These are phyloP conservation scores for Houttuynia cordata DNA, from an alignment of 164 flowering plant genomes.

Conservation along the genomic window DNA sequence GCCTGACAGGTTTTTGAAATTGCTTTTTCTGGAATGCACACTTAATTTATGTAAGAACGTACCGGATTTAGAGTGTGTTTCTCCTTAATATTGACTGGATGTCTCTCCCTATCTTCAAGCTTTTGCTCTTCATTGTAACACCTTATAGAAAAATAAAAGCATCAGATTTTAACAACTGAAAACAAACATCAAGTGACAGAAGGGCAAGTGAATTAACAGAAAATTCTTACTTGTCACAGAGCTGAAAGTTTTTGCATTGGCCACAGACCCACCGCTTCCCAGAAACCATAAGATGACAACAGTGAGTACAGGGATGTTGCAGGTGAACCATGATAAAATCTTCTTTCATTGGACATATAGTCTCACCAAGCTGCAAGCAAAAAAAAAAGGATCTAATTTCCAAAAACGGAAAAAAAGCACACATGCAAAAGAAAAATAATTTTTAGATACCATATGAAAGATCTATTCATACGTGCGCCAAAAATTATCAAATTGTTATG, in stretches of 20 bases:
- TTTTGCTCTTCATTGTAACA: conserved; percentile 73
- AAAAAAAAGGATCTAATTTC: not conserved
- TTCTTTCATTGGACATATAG: conserved; percentile 90
- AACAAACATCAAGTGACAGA: not conserved
- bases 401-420: not conserved
- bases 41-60: conserved; percentile 17
- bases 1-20: not conserved
- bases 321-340: conserved; percentile 99
- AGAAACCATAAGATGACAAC: conserved; percentile 74
- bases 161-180: not conserved
- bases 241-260: conserved; percentile 82
- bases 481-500: too few relatives aligned
- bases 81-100: conserved; percentile 74
- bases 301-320: conserved; percentile 82
- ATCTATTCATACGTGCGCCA: too few relatives aligned
- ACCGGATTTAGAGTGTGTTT: conserved; percentile 57
- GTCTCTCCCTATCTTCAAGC: conserved; percentile 78
- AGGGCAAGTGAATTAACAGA: not conserved
- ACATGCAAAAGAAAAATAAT: not conserved
- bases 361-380: conserved; percentile 75
- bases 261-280: conserved; percentile 87
- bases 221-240: conserved; percentile 77
- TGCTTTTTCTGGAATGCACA: not conserved
- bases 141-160: conserved; percentile 18
- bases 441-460: not conserved